Evolutionary conservation across 208 protist species (phyloP).

Genomic region (Leishmania lainsoni): DNA sequence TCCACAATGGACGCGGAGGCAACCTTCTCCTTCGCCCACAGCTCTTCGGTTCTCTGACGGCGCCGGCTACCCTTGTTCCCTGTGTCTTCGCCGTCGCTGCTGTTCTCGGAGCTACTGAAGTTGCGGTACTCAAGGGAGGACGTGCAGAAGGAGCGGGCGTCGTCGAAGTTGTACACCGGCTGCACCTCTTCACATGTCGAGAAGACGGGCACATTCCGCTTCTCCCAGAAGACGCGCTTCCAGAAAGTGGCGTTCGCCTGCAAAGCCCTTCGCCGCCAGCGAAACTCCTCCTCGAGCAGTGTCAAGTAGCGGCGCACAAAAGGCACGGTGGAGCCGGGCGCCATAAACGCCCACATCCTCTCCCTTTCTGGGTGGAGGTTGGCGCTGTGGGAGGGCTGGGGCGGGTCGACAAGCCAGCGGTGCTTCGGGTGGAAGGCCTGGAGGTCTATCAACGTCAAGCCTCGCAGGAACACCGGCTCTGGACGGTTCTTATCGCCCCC

Average conservation of each 20-base stretch:
- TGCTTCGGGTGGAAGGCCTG: constrained; percentile 32
- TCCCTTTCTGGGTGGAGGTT: not conserved
- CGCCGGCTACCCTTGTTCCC: not conserved
- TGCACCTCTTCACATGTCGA: not conserved
- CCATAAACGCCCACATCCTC: constrained; percentile 15
- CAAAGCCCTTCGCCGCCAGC: not conserved
- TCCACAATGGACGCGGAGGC: not conserved
- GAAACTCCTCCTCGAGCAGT: constrained; percentile 20
- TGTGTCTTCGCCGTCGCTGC: not conserved
- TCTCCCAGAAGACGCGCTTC: not conserved
- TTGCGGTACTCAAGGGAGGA: constrained; percentile 3
- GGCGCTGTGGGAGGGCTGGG: constrained; percentile 2
- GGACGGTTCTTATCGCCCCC: not conserved
- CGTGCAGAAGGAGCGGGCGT: not conserved
- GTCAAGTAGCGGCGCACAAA: constrained; percentile 30
- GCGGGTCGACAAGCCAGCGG: constrained; percentile 25
- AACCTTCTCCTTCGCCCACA: not conserved
- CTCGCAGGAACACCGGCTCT: constrained; percentile 8
- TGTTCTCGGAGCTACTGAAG: not conserved
- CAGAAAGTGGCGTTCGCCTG: not conserved
- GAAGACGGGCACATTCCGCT: not conserved
- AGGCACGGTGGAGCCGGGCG: constrained; percentile 13
- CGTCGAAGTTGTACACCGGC: not conserved
- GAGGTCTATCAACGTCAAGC: constrained; percentile 19
- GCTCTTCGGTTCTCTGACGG: not conserved